Evolutionary conservation across 2,329 filamentous ascomycete species (phyloP).

Genomic region (Emericellopsis cladophorae): DNA sequence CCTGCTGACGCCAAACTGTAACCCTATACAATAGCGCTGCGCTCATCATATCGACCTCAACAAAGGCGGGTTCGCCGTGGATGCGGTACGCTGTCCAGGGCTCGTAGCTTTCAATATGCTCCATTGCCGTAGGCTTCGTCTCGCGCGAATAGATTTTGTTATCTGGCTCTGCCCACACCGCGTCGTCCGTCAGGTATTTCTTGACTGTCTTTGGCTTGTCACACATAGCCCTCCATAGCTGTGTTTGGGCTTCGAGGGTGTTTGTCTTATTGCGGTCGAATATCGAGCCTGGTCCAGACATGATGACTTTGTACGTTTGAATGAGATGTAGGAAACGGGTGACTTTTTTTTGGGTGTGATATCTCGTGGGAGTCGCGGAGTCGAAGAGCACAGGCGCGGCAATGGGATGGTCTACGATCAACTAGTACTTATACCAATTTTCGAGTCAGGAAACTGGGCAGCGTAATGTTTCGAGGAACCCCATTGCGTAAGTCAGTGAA

Average conservation of each 20-base stretch:
- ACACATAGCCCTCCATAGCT: slow-evolving; percentile 21
- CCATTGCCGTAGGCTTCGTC: slow-evolving; percentile 16
- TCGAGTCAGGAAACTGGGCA: too few relatives aligned
- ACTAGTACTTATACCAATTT: too few relatives aligned
- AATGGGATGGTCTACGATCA: too few relatives aligned
- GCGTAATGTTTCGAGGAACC: too few relatives aligned
- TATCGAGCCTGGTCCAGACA: slow-evolving; percentile 12
- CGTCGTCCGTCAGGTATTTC: slow-evolving; percentile 21
- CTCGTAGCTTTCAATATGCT: slow-evolving; percentile 18
- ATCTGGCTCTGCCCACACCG: slow-evolving; percentile 17
- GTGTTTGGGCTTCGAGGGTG: slow-evolving; percentile 18
- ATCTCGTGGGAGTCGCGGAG: neutral
- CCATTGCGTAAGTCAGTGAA: too few relatives aligned
- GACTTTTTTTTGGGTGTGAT: neutral
- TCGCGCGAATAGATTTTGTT: slow-evolving; percentile 14
- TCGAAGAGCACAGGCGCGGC: too few relatives aligned
- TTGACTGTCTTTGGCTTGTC: slow-evolving; percentile 17
- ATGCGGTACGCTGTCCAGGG: slow-evolving; percentile 22
- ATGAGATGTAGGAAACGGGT: neutral
- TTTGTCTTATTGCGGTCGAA: slow-evolving; percentile 20
- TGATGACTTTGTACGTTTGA: neutral
- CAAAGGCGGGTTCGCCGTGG: slow-evolving; percentile 20
- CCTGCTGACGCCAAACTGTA: slow-evolving; percentile 16
- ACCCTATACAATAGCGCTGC: slow-evolving; percentile 17
- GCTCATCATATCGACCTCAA: slow-evolving; percentile 23